Conservation (phyloP, 371 early-diverging fungal species). For the Aphelidium insulamus region DNA sequence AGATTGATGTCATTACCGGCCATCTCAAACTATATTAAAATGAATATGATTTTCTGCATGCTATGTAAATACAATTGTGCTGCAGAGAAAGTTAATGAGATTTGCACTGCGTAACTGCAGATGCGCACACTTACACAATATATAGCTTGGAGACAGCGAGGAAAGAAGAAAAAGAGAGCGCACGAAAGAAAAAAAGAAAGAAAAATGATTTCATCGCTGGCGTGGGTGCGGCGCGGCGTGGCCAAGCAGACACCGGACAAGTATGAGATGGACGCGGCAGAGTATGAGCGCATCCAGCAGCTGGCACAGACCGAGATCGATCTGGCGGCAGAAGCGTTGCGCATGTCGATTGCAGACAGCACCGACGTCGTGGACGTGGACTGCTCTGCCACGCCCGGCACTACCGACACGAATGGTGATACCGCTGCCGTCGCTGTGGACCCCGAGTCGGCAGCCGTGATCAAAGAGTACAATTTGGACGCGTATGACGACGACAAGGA, state of each 20-base stretch:
- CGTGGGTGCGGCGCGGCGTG: constrained; percentile 75
- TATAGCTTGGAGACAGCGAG: too few relatives aligned
- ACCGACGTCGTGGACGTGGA: too few relatives aligned
- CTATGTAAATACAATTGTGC: too few relatives aligned
- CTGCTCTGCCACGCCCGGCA: too few relatives aligned
- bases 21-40: constrained; percentile 57
- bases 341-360: too few relatives aligned
- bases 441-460: constrained; percentile 37
- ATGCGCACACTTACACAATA: too few relatives aligned
- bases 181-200: too few relatives aligned
- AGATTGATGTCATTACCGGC: constrained; percentile 56
- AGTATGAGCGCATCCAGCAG: constrained; percentile 48
- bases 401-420: too few relatives aligned
- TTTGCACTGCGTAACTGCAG: too few relatives aligned
- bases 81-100: too few relatives aligned
- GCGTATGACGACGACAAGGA: constrained; percentile 30
- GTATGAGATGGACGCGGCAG: constrained; percentile 60
- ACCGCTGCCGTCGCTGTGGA: constrained; percentile 11
- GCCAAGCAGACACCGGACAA: constrained; percentile 49
- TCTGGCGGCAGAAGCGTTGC: constrained; percentile 38
- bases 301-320: constrained; percentile 43
- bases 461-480: constrained; percentile 56
- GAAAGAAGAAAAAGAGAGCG: too few relatives aligned
- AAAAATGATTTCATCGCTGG: constrained; percentile 48
- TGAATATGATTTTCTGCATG: not conserved